phyloP scores from a whole-genome alignment of 2,329 filamentous ascomycete genomes.

The Lecanosticta acicola region DNA sequence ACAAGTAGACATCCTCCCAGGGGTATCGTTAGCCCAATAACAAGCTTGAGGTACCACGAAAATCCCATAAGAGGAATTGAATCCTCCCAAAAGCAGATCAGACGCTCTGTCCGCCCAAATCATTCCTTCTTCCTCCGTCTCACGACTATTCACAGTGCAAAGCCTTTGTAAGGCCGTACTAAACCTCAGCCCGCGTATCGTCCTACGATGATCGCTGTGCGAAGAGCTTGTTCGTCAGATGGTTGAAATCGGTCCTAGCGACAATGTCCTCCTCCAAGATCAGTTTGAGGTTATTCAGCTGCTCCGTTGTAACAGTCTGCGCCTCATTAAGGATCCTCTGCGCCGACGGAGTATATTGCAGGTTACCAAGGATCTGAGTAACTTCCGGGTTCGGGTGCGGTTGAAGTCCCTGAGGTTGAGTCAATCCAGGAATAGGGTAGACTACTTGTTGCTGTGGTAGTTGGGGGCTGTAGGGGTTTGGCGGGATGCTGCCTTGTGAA shows the following conservation, averaged over 20 bases:
- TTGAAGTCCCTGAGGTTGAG: constrained; percentile 12
- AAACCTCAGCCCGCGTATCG: background rate
- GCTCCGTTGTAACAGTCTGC: constrained; percentile 39
- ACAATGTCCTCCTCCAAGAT: constrained; percentile 62
- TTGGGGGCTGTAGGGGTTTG: constrained; percentile 36
- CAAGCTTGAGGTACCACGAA: too few relatives aligned
- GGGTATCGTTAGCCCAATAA: background rate
- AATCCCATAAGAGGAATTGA: too few relatives aligned
- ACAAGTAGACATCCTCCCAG: background rate
- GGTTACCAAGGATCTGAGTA: constrained; percentile 39
- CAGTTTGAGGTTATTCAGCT: constrained; percentile 67
- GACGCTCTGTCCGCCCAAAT: too few relatives aligned
- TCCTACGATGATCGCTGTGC: constrained; percentile 1
- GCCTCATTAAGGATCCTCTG: constrained; percentile 32
- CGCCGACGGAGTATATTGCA: constrained; percentile 40
- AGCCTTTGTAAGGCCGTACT: too few relatives aligned
- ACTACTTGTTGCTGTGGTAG: constrained; percentile 31
- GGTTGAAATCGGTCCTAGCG: constrained; percentile 54
- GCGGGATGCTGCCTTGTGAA: constrained; percentile 29
- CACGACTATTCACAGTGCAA: too few relatives aligned
- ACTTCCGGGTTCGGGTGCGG: constrained; percentile 34
- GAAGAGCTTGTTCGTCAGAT: constrained; percentile 25
- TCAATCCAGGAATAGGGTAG: constrained; percentile 18
- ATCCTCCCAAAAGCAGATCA: background rate
- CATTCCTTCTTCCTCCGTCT: too few relatives aligned